Evolutionary conservation across 495 filamentous ascomycete genomes (phyloP).

Genomic region (Cudoniella acicularis): DNA sequence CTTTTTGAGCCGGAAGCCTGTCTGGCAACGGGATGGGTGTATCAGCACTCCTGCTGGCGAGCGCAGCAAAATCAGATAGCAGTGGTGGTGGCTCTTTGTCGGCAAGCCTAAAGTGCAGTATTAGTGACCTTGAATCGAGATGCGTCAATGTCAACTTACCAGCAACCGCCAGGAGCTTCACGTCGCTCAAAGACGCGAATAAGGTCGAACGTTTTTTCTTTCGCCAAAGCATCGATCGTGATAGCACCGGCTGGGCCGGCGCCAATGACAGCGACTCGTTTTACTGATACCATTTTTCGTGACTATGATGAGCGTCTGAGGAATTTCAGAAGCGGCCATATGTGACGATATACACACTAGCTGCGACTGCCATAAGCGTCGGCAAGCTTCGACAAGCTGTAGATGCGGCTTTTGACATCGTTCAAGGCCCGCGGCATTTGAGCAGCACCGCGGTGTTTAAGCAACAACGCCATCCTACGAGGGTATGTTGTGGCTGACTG

Average conservation of each 20-base stretch:
- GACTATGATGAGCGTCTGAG: constrained; percentile 1
- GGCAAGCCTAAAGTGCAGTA: constrained; percentile 13
- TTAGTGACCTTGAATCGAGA: constrained; percentile 4
- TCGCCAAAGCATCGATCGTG: constrained; percentile 51
- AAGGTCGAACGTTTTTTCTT: constrained; percentile 51
- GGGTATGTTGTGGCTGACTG: background rate
- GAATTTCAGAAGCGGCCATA: constrained; percentile 1
- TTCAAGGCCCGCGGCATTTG: background rate
- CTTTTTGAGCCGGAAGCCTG: constrained; percentile 41
- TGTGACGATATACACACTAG: constrained; percentile 1
- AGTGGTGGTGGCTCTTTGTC: constrained; percentile 22
- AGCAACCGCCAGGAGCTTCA: constrained; percentile 54
- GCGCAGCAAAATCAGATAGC: constrained; percentile 34
- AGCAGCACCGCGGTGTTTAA: background rate
- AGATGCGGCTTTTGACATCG: background rate
- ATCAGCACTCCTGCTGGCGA: constrained; percentile 47
- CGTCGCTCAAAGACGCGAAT: constrained; percentile 59
- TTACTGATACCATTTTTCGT: constrained; percentile 28
- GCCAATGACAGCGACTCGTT: constrained; percentile 56
- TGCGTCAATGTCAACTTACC: constrained; percentile 36
- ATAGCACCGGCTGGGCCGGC: constrained; percentile 57
- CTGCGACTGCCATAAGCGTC: background rate
- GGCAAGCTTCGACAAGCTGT: background rate
- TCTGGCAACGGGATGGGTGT: constrained; percentile 42
- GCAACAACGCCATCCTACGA: background rate